A percentile compares a stretch with the other conserved stretches of the same genome.
phyloP scores from a whole-genome alignment of 2,329 filamentous ascomycete species.

The Tothia fuscella region DNA sequence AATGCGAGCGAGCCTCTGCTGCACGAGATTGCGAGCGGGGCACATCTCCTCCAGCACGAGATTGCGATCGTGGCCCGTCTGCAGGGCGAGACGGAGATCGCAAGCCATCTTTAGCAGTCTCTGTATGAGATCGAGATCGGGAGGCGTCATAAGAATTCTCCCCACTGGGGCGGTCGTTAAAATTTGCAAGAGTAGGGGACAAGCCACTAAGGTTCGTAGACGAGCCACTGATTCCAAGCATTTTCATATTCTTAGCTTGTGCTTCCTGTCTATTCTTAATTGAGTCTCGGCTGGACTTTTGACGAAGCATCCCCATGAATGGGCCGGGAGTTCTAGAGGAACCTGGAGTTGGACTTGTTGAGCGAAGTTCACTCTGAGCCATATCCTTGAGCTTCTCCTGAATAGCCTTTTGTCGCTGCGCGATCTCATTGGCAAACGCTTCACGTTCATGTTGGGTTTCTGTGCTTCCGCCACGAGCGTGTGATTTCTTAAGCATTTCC shows the following conservation, averaged over 20 bases:
- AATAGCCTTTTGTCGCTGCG: slow-evolving; percentile 56
- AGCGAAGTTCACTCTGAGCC: slow-evolving; percentile 47
- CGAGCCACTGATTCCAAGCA: slow-evolving; percentile 43
- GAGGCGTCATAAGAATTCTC: not conserved
- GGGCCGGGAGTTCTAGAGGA: slow-evolving; percentile 22
- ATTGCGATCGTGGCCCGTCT: too few species aligned
- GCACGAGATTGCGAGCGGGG: not conserved
- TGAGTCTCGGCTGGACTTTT: slow-evolving; percentile 57
- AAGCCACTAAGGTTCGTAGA: slow-evolving; percentile 13
- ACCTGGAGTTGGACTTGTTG: slow-evolving; percentile 24
- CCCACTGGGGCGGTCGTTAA: slow-evolving; percentile 3
- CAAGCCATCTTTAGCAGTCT: too few species aligned
- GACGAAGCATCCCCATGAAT: slow-evolving; percentile 49
- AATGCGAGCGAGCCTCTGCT: slow-evolving; percentile 1
- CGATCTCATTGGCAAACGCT: slow-evolving; percentile 63
- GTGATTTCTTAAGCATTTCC: slow-evolving; percentile 31
- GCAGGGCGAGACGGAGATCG: too few species aligned
- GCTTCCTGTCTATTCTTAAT: slow-evolving; percentile 40
- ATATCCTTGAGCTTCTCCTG: slow-evolving; percentile 62
- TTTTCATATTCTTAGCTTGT: slow-evolving; percentile 46
- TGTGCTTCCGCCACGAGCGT: slow-evolving; percentile 37
- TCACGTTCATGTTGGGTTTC: slow-evolving; percentile 47
- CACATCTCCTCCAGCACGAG: not conserved
- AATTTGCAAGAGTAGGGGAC: not conserved
- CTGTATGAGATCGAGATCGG: too few species aligned